These are phyloP conservation scores for Tylopilus rubrobrunneus DNA, from an alignment of 768 basidiomycete species.

Conservation along the genomic window DNA sequence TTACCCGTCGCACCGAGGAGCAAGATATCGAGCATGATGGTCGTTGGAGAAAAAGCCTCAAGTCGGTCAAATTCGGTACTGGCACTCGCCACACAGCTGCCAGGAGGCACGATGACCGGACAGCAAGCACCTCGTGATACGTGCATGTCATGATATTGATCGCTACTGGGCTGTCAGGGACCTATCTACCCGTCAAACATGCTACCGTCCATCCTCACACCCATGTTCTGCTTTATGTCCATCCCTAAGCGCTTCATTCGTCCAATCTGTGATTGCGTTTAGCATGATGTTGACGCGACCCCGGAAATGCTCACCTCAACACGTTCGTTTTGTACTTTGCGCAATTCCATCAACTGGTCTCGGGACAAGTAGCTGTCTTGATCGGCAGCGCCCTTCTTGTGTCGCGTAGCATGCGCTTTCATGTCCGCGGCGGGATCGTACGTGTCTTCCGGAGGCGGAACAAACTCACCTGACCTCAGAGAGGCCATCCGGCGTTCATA, in stretches of 20 bases:
- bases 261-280: conserved; percentile 45
- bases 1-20: conserved; percentile 67
- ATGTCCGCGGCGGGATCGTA: conserved; percentile 88
- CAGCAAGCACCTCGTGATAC: conserved; percentile 10
- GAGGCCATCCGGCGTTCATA: conserved; percentile 85
- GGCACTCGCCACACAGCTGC: conserved; percentile 1
- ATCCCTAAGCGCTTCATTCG: conserved; percentile 87
- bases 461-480: conserved; percentile 76
- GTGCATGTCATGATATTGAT: conserved; percentile 7
- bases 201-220: conserved; percentile 81
- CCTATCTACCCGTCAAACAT: conserved; percentile 44
- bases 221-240: conserved; percentile 81
- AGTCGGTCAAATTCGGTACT: neutral
- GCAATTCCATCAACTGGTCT: conserved; percentile 77
- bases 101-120: neutral
- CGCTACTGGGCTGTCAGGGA: neutral
- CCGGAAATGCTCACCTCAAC: conserved; percentile 51
- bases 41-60: conserved; percentile 9
- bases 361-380: conserved; percentile 71
- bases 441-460: conserved; percentile 63
- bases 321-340: conserved; percentile 82
- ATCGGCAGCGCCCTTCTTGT: conserved; percentile 66
- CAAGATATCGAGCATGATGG: conserved; percentile 51
- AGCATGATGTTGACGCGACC: neutral
- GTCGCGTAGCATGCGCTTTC: conserved; percentile 64